Conservation (phyloP, 163 green algal genomes). For the Prototheca cutis region DNA sequence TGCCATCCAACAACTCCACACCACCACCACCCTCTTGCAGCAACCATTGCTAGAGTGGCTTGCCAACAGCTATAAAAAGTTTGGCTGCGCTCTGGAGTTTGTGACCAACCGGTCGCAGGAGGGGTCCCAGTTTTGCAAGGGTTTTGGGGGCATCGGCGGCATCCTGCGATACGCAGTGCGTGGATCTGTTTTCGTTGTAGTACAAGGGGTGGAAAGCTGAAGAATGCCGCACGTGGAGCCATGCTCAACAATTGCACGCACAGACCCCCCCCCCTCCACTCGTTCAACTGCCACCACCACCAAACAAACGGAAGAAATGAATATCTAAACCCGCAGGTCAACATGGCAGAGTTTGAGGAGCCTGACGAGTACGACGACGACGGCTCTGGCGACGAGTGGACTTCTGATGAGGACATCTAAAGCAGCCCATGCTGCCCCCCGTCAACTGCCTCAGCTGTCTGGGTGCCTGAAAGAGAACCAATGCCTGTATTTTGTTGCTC, state of each 20-base stretch:
- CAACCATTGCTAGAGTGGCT: conserved; percentile 93
- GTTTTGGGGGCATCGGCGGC: conserved; percentile 95
- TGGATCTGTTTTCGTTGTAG: too few species aligned
- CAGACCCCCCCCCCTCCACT: too few species aligned
- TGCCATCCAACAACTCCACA: not conserved
- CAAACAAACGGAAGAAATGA: too few species aligned
- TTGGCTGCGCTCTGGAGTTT: conserved; percentile 95
- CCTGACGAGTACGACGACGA: conserved; percentile 45
- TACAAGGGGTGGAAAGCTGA: too few species aligned
- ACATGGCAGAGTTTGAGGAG: conserved; percentile 79
- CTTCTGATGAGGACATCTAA: conserved; percentile 70
- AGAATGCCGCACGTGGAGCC: too few species aligned
- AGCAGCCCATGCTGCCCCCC: too few species aligned
- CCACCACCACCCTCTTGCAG: conserved; percentile 6
- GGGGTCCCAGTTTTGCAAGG: conserved; percentile 92
- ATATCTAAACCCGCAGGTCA: too few species aligned
- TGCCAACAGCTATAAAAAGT: conserved; percentile 97
- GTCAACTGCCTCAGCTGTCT: too few species aligned
- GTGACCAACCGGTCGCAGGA: conserved; percentile 97
- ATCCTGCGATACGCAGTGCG: conserved; percentile 89
- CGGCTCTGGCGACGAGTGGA: conserved; percentile 49
- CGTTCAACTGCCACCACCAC: too few species aligned
- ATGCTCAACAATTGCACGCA: too few species aligned
- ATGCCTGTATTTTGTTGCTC: too few species aligned
- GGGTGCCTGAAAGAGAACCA: too few species aligned